A percentile compares a stretch with the other conserved stretches of the same genome.
phyloP scores from a whole-genome alignment of 2,329 filamentous ascomycete species.

The Sclerotinia borealis region DNA sequence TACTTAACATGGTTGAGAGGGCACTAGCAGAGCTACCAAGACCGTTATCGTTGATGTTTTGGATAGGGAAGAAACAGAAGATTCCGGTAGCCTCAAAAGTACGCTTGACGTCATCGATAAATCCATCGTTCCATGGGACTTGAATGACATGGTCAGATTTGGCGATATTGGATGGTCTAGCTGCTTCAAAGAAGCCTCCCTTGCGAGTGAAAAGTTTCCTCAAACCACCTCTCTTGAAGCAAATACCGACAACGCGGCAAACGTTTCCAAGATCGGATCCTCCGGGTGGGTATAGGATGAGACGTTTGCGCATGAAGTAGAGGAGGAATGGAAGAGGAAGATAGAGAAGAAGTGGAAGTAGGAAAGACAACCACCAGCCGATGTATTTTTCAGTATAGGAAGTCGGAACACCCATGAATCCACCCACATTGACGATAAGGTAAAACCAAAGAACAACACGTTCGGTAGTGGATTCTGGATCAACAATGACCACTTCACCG shows the following conservation, averaged over 20 bases:
- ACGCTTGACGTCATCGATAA: conserved; percentile 71
- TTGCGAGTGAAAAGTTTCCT: conserved; percentile 49
- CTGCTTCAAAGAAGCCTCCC: conserved; percentile 57
- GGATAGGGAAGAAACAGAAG: conserved; percentile 51
- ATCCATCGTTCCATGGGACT: conserved; percentile 77
- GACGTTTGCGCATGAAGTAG: conserved; percentile 36
- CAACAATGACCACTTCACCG: conserved; percentile 55
- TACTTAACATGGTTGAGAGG: conserved; percentile 53
- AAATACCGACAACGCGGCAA: conserved; percentile 38
- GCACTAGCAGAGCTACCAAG: conserved; percentile 45
- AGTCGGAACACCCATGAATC: conserved; percentile 40
- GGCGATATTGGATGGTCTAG: conserved; percentile 59
- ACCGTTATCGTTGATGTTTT: conserved; percentile 35
- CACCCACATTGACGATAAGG: conserved; percentile 63
- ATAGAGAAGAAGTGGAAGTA: conserved; percentile 53
- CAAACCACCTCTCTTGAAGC: conserved; percentile 51
- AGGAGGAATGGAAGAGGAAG: conserved; percentile 49
- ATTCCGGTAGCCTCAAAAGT: conserved; percentile 64
- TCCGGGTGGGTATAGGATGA: conserved; percentile 41
- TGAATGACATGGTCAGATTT: conserved; percentile 50
- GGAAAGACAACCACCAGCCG: conserved; percentile 45
- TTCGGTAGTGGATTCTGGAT: conserved; percentile 51
- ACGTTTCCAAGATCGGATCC: conserved; percentile 43
- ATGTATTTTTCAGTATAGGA: conserved; percentile 40
- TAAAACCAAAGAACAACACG: conserved; percentile 50